Conservation (phyloP, 1,284 basidiomycete species). For the Sanghuangporus baumii region DNA sequence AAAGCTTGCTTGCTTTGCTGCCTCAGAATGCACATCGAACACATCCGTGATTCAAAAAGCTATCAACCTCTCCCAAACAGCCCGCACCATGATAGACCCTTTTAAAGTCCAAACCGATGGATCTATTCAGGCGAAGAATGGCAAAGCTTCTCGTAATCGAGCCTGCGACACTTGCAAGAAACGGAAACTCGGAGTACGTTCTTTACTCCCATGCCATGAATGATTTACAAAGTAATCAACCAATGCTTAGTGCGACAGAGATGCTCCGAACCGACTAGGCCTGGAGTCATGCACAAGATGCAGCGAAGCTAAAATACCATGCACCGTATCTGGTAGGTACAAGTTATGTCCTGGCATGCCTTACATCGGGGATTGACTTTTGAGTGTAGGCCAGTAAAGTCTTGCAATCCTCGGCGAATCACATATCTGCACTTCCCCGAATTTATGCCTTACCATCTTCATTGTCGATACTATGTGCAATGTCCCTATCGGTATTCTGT, state of each 20-base stretch:
- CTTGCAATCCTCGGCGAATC: no score
- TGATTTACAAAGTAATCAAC: not conserved
- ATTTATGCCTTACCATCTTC: no score
- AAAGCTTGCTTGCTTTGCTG: not conserved
- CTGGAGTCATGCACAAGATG: not conserved
- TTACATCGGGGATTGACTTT: no score
- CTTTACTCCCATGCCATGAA: not conserved
- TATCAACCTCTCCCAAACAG: not conserved
- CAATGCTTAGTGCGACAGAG: conserved; percentile 2
- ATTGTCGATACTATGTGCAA: no score
- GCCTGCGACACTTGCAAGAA: conserved; percentile 7
- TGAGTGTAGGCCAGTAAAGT: no score
- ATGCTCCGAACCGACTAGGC: not conserved
- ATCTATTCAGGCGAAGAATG: no score
- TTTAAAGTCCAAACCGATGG: no score
- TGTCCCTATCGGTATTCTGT: no score
- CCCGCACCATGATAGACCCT: no score
- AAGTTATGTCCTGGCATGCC: no score
- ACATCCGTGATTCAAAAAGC: not conserved
- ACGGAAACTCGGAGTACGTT: conserved; percentile 7
- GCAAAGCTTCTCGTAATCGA: not conserved
- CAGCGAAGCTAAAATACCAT: not conserved
- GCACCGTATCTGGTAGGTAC: no score
- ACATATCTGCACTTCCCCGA: no score
- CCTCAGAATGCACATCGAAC: not conserved